Evolutionary conservation across 371 early-diverging fungal species (phyloP), one percentile per base, ranked within the genome.

Genomic region (Mortierella sp.): DNA sequence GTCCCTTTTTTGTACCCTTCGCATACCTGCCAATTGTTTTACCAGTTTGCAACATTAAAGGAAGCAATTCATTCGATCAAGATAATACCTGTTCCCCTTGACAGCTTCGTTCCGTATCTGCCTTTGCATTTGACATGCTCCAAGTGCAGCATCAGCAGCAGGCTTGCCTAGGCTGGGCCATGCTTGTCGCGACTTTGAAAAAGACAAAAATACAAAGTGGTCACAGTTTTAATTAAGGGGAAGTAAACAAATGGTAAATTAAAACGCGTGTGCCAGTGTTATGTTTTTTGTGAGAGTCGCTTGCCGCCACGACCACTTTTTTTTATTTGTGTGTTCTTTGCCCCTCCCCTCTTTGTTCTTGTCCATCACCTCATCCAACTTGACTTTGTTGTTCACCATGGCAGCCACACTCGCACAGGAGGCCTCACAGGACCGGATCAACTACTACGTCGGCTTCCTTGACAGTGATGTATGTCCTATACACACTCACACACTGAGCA

Each of bases 371-470:
- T 47, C 52, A 29, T 66, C 34, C 61, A 61, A 8, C 64, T n/a
- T n/a, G n/a, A n/a, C n/a, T n/a, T n/a, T n/a, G n/a, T n/a, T n/a
- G n/a, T n/a, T n/a, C n/a, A 64, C 41, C 76, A 83, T 76, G 79
- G 73, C 75, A 45, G 78, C 41, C 74, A 73, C 69, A 50, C 73
- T 83, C 50, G 52, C 79, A 48, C 85, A 85, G 26, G 86, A 85
- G 74, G 55, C 73, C 43, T 66, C 74, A 24, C 58, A 80, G 55
- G 85, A 86, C 63, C 84, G 79, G 44, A 75, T 77, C 48, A 73
- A 80, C 47, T 73, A 80, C 71, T 86, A 79, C 66, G 66, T 77
- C 37, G 70, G 73, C 70, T 87, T 87, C 48, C 78, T 87, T 43
- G 85, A 86, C 47, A 68, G 73, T 64, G 86, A 87, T 52, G 87